These are phyloP conservation scores for Candida dubliniensis DNA, from an alignment of 1,139 yeast species.

Conservation along the genomic window DNA sequence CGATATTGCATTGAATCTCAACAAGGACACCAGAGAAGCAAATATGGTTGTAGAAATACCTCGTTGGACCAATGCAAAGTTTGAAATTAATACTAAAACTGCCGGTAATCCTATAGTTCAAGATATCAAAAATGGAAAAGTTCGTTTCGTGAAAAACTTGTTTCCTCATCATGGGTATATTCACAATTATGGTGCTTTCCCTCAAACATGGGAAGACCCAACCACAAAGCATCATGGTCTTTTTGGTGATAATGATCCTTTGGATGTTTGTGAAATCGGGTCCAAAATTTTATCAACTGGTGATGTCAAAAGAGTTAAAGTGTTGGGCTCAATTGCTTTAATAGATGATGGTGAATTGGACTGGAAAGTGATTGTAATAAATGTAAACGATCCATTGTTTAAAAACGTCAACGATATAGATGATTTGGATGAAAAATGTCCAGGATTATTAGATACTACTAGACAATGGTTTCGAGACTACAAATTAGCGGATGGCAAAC, in stretches of 20 bases:
- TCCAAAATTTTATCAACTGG: conserved; percentile 70
- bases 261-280: conserved; percentile 90
- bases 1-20: conserved; percentile 70
- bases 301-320: conserved; percentile 77
- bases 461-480: conserved; percentile 90
- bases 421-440: conserved; percentile 74
- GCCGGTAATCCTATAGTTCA: conserved; percentile 81
- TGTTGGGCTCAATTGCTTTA: conserved; percentile 82
- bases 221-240: conserved; percentile 63
- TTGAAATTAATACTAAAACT: conserved; percentile 71
- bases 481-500: conserved; percentile 90
- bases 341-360: conserved; percentile 93
- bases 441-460: conserved; percentile 79
- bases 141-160: conserved; percentile 80
- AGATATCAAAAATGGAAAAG: conserved; percentile 81
- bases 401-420: conserved; percentile 68
- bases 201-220: conserved; percentile 96
- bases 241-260: conserved; percentile 86
- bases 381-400: conserved; percentile 74
- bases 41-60: conserved; percentile 91
- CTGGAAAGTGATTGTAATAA: conserved; percentile 86
- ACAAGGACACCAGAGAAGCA: conserved; percentile 62
- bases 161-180: conserved; percentile 91
- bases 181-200: conserved; percentile 92
- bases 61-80: conserved; percentile 87